Evolutionary conservation across 2,329 filamentous ascomycete species (phyloP).

Genomic region (Fusarium newnesense): DNA sequence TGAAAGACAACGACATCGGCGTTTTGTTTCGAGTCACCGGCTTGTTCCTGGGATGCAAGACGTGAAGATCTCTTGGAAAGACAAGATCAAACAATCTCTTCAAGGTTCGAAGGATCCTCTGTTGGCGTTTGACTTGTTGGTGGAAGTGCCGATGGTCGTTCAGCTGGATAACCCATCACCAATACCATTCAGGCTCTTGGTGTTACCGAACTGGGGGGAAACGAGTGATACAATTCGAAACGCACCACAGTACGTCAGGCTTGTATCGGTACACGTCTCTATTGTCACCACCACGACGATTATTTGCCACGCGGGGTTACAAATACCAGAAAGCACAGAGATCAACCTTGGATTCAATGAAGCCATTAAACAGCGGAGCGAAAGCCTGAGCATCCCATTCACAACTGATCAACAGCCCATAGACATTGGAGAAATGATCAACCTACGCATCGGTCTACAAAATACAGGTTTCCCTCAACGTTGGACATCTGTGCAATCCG

Average conservation of each 20-base stretch:
- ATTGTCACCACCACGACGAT: slow-evolving; percentile 3
- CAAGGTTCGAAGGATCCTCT: slow-evolving; percentile 47
- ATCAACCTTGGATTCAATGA: background rate
- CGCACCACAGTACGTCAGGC: slow-evolving; percentile 10
- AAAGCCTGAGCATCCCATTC: slow-evolving; percentile 2
- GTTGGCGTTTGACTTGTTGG: slow-evolving; percentile 42
- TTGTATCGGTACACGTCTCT: slow-evolving; percentile 15
- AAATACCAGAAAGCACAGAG: background rate
- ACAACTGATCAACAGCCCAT: background rate
- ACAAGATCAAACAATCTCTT: slow-evolving; percentile 49
- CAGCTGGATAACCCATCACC: slow-evolving; percentile 43
- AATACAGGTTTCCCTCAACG: background rate
- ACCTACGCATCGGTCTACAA: background rate
- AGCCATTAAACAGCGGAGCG: fast-evolving
- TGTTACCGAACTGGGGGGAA: slow-evolving; percentile 12
- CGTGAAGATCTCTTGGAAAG: slow-evolving; percentile 44
- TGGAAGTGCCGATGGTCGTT: slow-evolving; percentile 44
- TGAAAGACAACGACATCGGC: background rate
- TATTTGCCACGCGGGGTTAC: background rate
- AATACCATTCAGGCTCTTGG: slow-evolving; percentile 36
- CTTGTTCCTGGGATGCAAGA: slow-evolving; percentile 47
- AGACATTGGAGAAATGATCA: slow-evolving; percentile 15
- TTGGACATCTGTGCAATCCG: background rate
- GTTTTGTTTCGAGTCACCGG: slow-evolving; percentile 33
- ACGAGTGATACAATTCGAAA: slow-evolving; percentile 31